Conservation (phyloP, 202 grass and related monocot genomes). For the Cymbopogon flexuosus region DNA sequence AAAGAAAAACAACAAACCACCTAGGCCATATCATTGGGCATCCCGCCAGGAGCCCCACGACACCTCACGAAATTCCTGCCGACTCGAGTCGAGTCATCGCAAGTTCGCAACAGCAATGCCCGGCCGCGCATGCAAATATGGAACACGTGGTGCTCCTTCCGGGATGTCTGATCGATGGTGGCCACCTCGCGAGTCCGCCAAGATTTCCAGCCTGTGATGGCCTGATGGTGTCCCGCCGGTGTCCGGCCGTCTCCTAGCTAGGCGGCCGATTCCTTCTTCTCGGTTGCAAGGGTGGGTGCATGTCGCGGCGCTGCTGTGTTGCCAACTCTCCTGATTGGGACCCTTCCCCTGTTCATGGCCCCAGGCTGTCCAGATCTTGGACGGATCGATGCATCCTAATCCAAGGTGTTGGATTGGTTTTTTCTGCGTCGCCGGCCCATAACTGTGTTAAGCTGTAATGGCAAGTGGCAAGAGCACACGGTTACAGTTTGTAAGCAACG, state of each 20-base stretch:
- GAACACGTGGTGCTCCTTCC: slow-evolving; percentile 14
- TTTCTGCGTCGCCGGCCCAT: not conserved
- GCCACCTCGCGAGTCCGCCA: not conserved
- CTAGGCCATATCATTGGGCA: not conserved
- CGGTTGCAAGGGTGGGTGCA: not conserved
- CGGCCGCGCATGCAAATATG: not conserved
- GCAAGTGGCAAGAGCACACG: too few species aligned
- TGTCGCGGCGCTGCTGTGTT: not conserved
- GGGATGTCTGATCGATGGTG: not conserved
- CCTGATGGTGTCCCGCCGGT: not conserved
- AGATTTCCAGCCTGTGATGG: slow-evolving; percentile 40
- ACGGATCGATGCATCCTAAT: not conserved
- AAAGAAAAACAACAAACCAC: not conserved
- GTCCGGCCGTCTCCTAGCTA: not conserved
- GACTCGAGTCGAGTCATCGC: not conserved
- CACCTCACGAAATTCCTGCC: slow-evolving; percentile 3
- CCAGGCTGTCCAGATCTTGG: slow-evolving; percentile 10
- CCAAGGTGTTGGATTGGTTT: not conserved
- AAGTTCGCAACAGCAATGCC: not conserved
- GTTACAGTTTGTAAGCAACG: too few species aligned
- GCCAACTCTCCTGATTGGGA: not conserved
- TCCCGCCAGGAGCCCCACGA: not conserved
- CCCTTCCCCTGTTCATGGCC: not conserved
- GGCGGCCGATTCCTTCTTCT: not conserved
- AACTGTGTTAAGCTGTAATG: too few species aligned